Conservation (phyloP, 306 rosid species). For the Trichosanthes cucumerina region DNA sequence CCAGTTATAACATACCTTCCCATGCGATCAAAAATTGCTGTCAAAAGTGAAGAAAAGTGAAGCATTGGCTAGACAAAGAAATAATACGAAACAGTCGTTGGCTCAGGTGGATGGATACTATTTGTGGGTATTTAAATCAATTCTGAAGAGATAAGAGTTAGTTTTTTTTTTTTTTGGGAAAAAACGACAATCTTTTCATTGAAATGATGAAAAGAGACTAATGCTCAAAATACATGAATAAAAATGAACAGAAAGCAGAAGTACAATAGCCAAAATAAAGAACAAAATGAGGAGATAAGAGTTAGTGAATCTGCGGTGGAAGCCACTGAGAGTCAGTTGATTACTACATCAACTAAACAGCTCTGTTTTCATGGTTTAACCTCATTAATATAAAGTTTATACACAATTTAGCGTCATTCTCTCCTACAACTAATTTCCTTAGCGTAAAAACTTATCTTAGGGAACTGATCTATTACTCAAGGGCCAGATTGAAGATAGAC, state of each 20-base stretch:
- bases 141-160: neutral
- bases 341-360: neutral
- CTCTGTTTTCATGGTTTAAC: neutral
- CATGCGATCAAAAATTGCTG: slow-evolving; percentile 87
- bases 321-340: neutral
- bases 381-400: neutral
- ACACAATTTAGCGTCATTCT: neutral
- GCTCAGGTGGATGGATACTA: neutral
- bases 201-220: no score
- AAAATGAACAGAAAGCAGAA: no score
- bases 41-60: slow-evolving; percentile 22
- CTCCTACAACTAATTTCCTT: neutral
- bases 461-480: neutral
- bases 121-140: neutral
- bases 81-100: neutral
- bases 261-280: no score
- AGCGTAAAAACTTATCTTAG: neutral
- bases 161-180: no score
- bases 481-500: neutral
- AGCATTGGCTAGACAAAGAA: neutral
- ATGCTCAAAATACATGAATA: no score
- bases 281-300: neutral
- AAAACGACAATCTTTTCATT: no score
- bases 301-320: neutral
- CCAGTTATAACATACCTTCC: slow-evolving; percentile 96